Conservation (phyloP, 805 yeast genomes). For the Candida manassasensis region DNA sequence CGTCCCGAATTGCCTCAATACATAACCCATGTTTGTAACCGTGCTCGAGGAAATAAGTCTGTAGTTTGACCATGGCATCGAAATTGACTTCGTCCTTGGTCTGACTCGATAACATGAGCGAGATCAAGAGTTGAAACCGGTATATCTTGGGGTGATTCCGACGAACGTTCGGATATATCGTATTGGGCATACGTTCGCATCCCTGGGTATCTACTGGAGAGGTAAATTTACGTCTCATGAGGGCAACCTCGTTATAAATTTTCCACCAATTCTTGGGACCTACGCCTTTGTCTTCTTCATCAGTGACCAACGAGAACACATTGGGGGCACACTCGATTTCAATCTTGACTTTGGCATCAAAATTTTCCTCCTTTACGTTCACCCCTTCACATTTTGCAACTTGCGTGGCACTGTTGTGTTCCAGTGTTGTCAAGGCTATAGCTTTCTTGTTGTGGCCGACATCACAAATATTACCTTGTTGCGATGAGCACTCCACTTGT, state of each 20-base stretch:
- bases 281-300: slow-evolving; percentile 3
- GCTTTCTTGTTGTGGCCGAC: no score
- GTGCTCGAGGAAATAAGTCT: slow-evolving; percentile 37
- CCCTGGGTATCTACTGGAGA: slow-evolving; percentile 92
- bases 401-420: no score
- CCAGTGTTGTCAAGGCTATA: no score
- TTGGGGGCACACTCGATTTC: slow-evolving; percentile 8
- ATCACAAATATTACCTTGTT: no score
- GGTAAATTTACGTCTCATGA: slow-evolving; percentile 59
- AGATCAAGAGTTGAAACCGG: slow-evolving; percentile 71
- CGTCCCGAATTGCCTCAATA: slow-evolving; percentile 46
- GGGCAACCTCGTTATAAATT: slow-evolving; percentile 55
- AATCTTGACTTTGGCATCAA: background rate
- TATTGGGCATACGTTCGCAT: slow-evolving; percentile 57
- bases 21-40: slow-evolving; percentile 50
- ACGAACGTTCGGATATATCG: slow-evolving; percentile 34
- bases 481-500: no score
- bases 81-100: slow-evolving; percentile 86
- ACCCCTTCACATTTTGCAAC: no score
- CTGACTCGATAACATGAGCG: slow-evolving; percentile 85
- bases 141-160: slow-evolving; percentile 32
- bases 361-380: no score
- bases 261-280: slow-evolving; percentile 46
- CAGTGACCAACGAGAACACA: slow-evolving; percentile 8
- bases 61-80: slow-evolving; percentile 62